Percentiles rank a stretch among this genome's conserved stretches.
Evolutionary conservation across 768 basidiomycete species (phyloP).

Genomic region (Lactarius pseudohatsudake): DNA sequence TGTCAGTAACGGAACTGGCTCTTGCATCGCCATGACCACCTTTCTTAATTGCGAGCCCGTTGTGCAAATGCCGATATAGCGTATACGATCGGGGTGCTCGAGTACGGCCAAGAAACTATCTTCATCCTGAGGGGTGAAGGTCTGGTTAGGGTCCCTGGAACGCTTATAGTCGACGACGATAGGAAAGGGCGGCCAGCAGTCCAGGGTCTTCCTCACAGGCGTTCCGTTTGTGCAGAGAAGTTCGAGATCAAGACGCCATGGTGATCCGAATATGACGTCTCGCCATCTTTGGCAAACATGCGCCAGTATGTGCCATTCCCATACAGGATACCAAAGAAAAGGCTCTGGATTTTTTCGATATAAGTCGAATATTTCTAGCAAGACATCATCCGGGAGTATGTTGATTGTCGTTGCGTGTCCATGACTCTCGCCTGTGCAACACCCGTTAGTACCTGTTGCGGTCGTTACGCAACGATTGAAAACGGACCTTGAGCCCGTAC

Average conservation of each 20-base stretch:
- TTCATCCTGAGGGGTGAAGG: neutral
- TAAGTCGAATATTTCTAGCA: neutral
- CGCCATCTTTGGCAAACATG: conserved; percentile 8
- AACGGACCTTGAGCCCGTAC: too few relatives aligned
- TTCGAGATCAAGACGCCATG: conserved; percentile 4
- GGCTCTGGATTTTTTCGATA: neutral
- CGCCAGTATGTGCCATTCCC: neutral
- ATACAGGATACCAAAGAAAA: neutral
- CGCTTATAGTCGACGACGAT: neutral
- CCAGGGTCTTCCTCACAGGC: neutral
- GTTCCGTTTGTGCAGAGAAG: conserved; percentile 8
- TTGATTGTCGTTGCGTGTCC: neutral
- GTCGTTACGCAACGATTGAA: neutral
- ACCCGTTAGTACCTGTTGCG: neutral
- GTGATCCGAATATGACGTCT: neutral
- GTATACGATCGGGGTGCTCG: neutral
- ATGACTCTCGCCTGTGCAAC: neutral
- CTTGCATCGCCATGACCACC: neutral
- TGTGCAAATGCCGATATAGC: neutral
- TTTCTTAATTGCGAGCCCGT: neutral
- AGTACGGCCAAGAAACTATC: neutral
- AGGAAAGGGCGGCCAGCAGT: conserved; percentile 6
- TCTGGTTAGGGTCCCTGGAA: too few relatives aligned
- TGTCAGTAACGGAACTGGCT: neutral
- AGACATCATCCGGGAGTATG: neutral